A percentile compares a stretch with the other conserved stretches of the same genome.
These are phyloP conservation scores for Cryptosporidium bovis DNA, from an alignment of 169 alveolate genomes.

Conservation along the genomic window DNA sequence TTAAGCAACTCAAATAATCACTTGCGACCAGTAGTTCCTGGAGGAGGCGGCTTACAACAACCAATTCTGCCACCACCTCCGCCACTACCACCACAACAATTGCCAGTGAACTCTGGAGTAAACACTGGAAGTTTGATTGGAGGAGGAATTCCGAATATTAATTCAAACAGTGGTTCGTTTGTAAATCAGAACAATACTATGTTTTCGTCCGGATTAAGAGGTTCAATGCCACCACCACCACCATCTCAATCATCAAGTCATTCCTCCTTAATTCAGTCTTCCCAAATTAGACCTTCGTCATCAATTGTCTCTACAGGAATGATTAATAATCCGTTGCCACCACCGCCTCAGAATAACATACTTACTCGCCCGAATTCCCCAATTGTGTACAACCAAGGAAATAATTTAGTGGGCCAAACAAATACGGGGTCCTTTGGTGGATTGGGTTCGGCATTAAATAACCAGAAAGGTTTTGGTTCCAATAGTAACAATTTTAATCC, in stretches of 20 bases:
- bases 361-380: constrained; percentile 67
- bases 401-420: neutral
- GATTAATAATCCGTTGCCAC: constrained; percentile 27
- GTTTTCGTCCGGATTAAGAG: constrained; percentile 5
- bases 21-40: neutral
- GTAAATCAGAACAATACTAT: neutral
- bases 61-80: neutral
- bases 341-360: constrained; percentile 8
- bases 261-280: neutral
- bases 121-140: neutral
- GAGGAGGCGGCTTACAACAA: neutral
- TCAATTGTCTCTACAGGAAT: constrained; percentile 18
- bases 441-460: neutral
- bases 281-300: constrained; percentile 29
- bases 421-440: neutral
- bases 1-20: neutral
- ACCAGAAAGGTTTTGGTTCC: neutral
- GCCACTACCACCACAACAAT: neutral
- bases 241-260: constrained; percentile 15
- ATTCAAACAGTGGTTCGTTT: neutral
- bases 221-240: neutral
- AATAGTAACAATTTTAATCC: constrained; percentile 1
- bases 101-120: neutral
- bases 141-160: neutral
- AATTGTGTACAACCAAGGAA: neutral